Evolutionary conservation across 176 grass and related monocot genomes (phyloP), one percentile per base, ranked within the genome.

Genomic region (Bonia amplexicaulis): DNA sequence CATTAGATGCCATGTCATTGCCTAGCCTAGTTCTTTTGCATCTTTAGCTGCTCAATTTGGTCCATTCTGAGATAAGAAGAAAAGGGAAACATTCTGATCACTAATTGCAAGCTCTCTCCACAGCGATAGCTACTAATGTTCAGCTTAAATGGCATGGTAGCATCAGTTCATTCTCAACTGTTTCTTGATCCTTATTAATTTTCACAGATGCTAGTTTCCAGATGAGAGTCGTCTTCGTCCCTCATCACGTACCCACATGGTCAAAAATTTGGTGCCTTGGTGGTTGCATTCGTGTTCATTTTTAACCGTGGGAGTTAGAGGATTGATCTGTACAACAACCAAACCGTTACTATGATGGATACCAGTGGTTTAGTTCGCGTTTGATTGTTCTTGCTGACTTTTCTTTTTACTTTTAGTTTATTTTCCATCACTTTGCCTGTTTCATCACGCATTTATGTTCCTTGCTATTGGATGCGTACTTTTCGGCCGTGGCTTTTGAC

Each of bases 51-150:
- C 69, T 71, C 53, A n/a, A 35, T 90, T 80, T 45, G 57, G 61
- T 71, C 87, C 59, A 52, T 85, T 87, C 31, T 22, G 23, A 39
- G 59, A 80, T 17, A 37, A 74, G 44, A 53, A 71, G 26, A 55
- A 84, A 67, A 41, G 40, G 23, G 12, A 33, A 74, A 74, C 33
- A 44, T 83, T 74, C 84, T 82, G 45, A 44, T 44, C 78, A 63
- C 85, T 80, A 76, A 87, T 87, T 84, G 80, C 75, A 63, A 81
- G 22, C 45, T 74, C 71, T 45, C 23, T 45, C 37, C 75, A 83
- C 42, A 70, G 61, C 46, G 69, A 60, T 86, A 86, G 62, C 55
- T 87, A 53, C 69, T 84, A 35, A 74, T 69, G 69, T 80, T 51
- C 7, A 81, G 6, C 44, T 79, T 52, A 39, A 59, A 27, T 13